phyloP scores from a whole-genome alignment of 495 filamentous ascomycete species.

The Penicillium waksmanii region DNA sequence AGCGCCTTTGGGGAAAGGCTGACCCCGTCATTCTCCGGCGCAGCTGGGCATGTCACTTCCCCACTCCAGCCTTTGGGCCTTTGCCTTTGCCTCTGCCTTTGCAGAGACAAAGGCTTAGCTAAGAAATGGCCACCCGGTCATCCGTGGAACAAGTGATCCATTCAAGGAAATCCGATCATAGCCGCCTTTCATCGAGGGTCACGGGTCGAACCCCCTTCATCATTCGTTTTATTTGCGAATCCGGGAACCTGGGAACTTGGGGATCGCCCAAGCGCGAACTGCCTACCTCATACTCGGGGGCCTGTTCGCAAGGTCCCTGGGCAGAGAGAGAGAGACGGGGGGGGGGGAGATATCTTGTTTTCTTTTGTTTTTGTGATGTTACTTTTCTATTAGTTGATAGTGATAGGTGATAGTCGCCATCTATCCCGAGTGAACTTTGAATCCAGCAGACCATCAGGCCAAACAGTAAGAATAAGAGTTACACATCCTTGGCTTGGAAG shows the following conservation, averaged over 20 bases:
- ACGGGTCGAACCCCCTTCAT: constrained; percentile 1
- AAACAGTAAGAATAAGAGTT: neutral
- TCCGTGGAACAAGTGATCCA: constrained; percentile 11
- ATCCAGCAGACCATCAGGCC: neutral
- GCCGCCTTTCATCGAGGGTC: constrained; percentile 7
- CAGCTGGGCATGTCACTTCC: neutral
- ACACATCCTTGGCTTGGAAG: neutral
- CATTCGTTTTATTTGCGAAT: no score
- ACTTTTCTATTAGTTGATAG: neutral
- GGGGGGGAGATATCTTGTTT: neutral
- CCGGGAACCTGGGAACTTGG: neutral
- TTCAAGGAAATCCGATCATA: constrained; percentile 1
- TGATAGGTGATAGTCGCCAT: no score
- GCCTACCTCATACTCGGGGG: constrained; percentile 3
- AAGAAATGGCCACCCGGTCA: constrained; percentile 15
- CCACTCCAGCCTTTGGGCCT: no score
- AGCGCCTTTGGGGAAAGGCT: neutral
- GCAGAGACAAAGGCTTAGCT: constrained; percentile 9
- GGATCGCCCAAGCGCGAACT: constrained; percentile 3
- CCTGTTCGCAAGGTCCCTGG: constrained; percentile 7
- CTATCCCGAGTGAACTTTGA: no score
- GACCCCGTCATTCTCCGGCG: constrained; percentile 28
- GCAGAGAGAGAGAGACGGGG: neutral
- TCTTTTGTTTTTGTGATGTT: neutral
- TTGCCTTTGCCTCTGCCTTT: no score